phyloP scores from a whole-genome alignment of 495 filamentous ascomycete genomes.

The Zalerion maritima region DNA sequence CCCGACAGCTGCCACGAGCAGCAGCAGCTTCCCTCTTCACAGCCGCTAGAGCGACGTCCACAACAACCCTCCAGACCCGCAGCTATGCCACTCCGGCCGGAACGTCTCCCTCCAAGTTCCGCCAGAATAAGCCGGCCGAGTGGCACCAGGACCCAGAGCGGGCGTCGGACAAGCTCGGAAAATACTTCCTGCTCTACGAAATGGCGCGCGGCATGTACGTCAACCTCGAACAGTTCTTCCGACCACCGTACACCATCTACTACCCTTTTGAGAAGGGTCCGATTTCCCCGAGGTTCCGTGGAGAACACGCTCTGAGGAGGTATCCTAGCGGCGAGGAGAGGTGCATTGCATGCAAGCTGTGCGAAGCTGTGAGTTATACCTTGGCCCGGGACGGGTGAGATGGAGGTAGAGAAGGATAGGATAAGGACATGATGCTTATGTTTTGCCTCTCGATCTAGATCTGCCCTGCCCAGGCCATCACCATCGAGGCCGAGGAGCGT shows the following conservation, averaged over 20 bases:
- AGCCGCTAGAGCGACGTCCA: conserved; percentile 24
- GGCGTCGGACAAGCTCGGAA: conserved; percentile 65
- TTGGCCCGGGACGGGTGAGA: neutral
- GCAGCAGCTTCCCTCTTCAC: conserved; percentile 7
- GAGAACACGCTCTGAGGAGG: conserved; percentile 86
- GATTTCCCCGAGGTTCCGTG: conserved; percentile 93
- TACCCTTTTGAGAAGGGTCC: conserved; percentile 94
- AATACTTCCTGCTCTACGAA: conserved; percentile 88
- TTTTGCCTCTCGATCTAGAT: too few relatives aligned
- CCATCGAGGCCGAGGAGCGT: conserved; percentile 96
- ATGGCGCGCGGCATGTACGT: conserved; percentile 97
- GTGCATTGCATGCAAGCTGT: conserved; percentile 98
- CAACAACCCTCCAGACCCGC: conserved; percentile 40
- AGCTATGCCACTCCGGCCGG: conserved; percentile 66
- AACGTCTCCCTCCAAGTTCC: conserved; percentile 63
- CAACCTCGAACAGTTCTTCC: conserved; percentile 93
- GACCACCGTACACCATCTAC: conserved; percentile 93
- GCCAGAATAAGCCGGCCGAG: conserved; percentile 46
- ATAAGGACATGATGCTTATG: too few relatives aligned
- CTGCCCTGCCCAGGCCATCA: conserved; percentile 93
- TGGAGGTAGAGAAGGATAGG: neutral
- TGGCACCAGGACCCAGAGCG: conserved; percentile 61
- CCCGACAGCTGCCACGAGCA: conserved; percentile 3
- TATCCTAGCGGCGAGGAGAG: conserved; percentile 97
- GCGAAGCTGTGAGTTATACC: conserved; percentile 55